These are phyloP conservation scores for Macrolepiota dolichaula DNA, from an alignment of 768 basidiomycete species.

Conservation along the genomic window DNA sequence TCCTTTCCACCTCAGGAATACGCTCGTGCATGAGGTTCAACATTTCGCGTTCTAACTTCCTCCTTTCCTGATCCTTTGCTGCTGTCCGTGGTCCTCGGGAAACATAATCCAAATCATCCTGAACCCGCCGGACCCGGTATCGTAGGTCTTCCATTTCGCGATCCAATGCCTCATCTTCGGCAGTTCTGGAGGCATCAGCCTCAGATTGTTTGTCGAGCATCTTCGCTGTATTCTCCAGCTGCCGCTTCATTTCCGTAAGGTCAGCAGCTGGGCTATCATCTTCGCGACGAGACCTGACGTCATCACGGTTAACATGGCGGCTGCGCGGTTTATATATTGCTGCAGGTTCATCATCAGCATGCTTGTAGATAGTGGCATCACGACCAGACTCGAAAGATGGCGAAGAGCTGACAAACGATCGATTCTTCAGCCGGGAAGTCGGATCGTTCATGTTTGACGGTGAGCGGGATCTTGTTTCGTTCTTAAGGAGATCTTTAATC, in stretches of 20 bases:
- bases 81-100: constrained; percentile 68
- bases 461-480: constrained; percentile 77
- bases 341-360: constrained; percentile 59
- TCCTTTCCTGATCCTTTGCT: constrained; percentile 80
- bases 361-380: constrained; percentile 92
- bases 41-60: constrained; percentile 86
- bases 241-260: constrained; percentile 82
- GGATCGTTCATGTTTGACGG: constrained; percentile 50
- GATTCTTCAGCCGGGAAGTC: constrained; percentile 60
- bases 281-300: constrained; percentile 73
- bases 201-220: constrained; percentile 74
- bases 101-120: constrained; percentile 89
- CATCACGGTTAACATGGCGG: constrained; percentile 82
- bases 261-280: constrained; percentile 62
- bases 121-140: constrained; percentile 80
- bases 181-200: constrained; percentile 56
- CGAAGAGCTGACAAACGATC: constrained; percentile 62
- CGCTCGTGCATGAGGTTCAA: constrained; percentile 84
- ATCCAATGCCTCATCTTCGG: constrained; percentile 89
- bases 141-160: constrained; percentile 84
- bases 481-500: constrained; percentile 81
- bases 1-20: constrained; percentile 86
- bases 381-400: constrained; percentile 55
- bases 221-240: constrained; percentile 73
- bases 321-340: constrained; percentile 77